phyloP scores from a whole-genome alignment of 2,329 filamentous ascomycete species.

The Chaetomium sp. region DNA sequence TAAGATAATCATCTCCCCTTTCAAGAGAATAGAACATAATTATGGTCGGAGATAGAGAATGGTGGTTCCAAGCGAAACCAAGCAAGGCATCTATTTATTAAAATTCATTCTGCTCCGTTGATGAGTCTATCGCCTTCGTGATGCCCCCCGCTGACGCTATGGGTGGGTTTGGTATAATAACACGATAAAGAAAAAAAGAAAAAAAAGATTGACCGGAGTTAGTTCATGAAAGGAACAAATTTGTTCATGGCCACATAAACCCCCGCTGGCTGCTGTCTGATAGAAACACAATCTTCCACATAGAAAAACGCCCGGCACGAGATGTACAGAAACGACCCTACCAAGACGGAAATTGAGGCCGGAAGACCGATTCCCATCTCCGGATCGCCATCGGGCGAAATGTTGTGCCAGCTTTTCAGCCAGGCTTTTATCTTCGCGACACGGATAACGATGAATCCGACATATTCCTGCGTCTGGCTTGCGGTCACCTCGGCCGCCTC shows the following conservation, averaged over 20 bases:
- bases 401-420: constrained; percentile 6
- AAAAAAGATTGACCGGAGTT: too few relatives aligned
- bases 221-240: constrained; percentile 7
- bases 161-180: too few relatives aligned
- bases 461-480: neutral
- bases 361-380: constrained; percentile 6
- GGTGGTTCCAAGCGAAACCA: too few relatives aligned
- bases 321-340: neutral
- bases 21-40: too few relatives aligned
- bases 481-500: neutral
- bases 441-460: too few relatives aligned
- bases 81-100: too few relatives aligned
- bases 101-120: too few relatives aligned
- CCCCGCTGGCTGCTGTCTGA: constrained; percentile 13
- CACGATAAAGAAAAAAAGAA: too few relatives aligned
- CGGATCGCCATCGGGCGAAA: constrained; percentile 13
- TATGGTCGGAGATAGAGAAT: too few relatives aligned
- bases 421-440: neutral
- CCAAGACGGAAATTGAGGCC: neutral
- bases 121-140: too few relatives aligned
- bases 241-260: constrained; percentile 14
- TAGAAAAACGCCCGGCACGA: constrained; percentile 12
- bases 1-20: too few relatives aligned
- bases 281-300: constrained; percentile 12
- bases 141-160: too few relatives aligned